Conservation (phyloP, 1,284 basidiomycete genomes). For the Sporisorium exsertum region DNA sequence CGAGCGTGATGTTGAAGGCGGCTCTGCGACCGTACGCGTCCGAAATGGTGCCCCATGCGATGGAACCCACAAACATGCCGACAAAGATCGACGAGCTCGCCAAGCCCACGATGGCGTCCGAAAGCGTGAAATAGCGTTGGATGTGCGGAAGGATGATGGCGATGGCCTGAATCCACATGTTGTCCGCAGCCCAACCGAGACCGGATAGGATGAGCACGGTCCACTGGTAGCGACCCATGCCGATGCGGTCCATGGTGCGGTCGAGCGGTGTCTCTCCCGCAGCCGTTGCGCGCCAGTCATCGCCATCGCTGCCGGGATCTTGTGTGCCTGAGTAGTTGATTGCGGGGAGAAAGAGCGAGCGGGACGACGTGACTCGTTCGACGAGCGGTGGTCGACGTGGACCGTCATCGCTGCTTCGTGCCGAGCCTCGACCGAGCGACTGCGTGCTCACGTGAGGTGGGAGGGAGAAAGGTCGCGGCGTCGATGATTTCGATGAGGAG, state of each 20-base stretch:
- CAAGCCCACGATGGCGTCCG: constrained; percentile 79
- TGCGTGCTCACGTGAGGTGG: constrained; percentile 24
- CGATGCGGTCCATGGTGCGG: constrained; percentile 84
- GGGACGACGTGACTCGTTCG: constrained; percentile 29
- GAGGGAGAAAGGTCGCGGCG: constrained; percentile 12
- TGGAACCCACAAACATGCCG: constrained; percentile 95
- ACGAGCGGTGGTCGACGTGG: constrained; percentile 32
- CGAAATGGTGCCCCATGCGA: constrained; percentile 71
- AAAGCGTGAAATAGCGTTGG: constrained; percentile 77
- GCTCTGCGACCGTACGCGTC: constrained; percentile 78
- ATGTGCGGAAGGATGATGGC: constrained; percentile 93
- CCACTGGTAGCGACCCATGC: constrained; percentile 77
- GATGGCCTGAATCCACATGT: constrained; percentile 71
- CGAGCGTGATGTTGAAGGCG: constrained; percentile 91
- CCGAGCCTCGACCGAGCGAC: constrained; percentile 25
- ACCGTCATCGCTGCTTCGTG: constrained; percentile 27
- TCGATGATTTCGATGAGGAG: constrained; percentile 2
- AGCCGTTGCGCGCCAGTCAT: constrained; percentile 49
- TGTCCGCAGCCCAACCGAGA: constrained; percentile 65
- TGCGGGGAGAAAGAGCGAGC: constrained; percentile 38
- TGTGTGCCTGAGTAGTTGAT: constrained; percentile 22
- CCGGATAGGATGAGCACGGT: constrained; percentile 60
- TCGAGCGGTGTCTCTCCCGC: constrained; percentile 52
- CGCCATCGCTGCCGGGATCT: background rate
- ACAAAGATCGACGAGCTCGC: constrained; percentile 84